Evolutionary conservation across 306 rosid genomes (phyloP).

Genomic region (Geum urbanum): DNA sequence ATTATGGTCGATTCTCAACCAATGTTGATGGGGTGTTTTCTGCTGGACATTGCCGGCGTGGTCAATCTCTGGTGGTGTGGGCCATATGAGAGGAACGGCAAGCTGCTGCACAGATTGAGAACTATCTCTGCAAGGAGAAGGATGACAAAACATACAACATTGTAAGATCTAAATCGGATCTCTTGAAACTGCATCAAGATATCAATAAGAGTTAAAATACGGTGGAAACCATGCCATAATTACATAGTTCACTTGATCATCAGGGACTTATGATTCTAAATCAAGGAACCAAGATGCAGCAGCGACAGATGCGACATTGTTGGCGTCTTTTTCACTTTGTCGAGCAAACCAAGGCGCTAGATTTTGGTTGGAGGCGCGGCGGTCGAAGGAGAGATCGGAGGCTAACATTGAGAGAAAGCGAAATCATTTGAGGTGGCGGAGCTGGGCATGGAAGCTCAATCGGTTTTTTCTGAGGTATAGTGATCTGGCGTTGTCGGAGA

Average conservation of each 20-base stretch:
- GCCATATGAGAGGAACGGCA: constrained; percentile 91
- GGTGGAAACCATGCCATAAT: constrained; percentile 56
- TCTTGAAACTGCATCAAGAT: constrained; percentile 46
- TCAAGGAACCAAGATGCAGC: constrained; percentile 2
- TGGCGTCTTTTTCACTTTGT: background rate
- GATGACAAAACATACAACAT: constrained; percentile 21
- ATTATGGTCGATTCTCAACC: constrained; percentile 83
- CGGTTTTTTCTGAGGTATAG: too few species aligned
- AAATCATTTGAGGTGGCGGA: too few species aligned
- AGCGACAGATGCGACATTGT: background rate
- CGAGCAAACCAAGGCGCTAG: too few species aligned
- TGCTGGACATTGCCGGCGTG: constrained; percentile 88
- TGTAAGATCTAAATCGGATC: constrained; percentile 32
- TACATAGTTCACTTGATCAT: constrained; percentile 29
- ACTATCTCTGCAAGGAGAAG: constrained; percentile 41
- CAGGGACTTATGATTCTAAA: background rate
- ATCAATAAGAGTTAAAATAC: constrained; percentile 40
- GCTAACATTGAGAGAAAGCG: too few species aligned
- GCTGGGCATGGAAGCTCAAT: too few species aligned
- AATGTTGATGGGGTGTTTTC: constrained; percentile 73
- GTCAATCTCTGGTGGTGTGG: constrained; percentile 97
- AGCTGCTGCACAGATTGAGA: constrained; percentile 76
- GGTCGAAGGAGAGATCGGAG: too few species aligned
- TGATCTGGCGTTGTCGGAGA: too few species aligned
- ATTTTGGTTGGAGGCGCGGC: too few species aligned